Evolutionary conservation across 2,329 filamentous ascomycete genomes (phyloP).

Genomic region (Corynespora cassiicola): DNA sequence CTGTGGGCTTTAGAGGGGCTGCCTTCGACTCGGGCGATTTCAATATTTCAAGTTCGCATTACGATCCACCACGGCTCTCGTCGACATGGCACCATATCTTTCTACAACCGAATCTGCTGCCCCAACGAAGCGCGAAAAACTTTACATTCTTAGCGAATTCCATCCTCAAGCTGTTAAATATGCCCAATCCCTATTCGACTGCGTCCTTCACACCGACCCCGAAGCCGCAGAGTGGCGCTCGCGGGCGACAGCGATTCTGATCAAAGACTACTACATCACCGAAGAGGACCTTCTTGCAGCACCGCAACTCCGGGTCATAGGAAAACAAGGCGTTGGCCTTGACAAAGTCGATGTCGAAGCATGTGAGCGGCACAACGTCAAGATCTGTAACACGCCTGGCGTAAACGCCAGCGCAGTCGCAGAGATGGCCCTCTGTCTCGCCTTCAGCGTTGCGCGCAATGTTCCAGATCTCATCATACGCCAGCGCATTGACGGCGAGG

Average conservation of each 20-base stretch:
- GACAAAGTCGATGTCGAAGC: slow-evolving; percentile 28
- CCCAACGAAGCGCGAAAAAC: slow-evolving; percentile 12
- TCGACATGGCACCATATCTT: no score
- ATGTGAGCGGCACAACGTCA: slow-evolving; percentile 44
- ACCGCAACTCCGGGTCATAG: slow-evolving; percentile 25
- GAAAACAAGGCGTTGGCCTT: slow-evolving; percentile 8
- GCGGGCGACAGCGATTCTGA: background rate
- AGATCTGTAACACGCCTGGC: slow-evolving; percentile 55
- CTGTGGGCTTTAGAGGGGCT: no score
- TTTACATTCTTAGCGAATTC: slow-evolving; percentile 2
- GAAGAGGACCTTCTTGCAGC: background rate
- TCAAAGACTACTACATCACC: slow-evolving; percentile 1
- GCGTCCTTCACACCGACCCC: background rate
- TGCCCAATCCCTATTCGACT: slow-evolving; percentile 1
- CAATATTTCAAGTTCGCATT: no score
- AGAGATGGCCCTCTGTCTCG: slow-evolving; percentile 42
- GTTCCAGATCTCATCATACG: slow-evolving; percentile 22
- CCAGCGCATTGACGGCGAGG: slow-evolving; percentile 39
- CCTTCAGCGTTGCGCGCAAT: slow-evolving; percentile 27
- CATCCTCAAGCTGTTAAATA: slow-evolving; percentile 1
- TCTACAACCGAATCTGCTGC: no score
- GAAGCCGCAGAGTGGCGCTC: background rate
- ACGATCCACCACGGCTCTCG: no score
- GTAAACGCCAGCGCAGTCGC: slow-evolving; percentile 50
- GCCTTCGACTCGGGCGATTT: no score